Conservation (phyloP, 2,329 filamentous ascomycete species). For the Colletotrichum theobromicola region DNA sequence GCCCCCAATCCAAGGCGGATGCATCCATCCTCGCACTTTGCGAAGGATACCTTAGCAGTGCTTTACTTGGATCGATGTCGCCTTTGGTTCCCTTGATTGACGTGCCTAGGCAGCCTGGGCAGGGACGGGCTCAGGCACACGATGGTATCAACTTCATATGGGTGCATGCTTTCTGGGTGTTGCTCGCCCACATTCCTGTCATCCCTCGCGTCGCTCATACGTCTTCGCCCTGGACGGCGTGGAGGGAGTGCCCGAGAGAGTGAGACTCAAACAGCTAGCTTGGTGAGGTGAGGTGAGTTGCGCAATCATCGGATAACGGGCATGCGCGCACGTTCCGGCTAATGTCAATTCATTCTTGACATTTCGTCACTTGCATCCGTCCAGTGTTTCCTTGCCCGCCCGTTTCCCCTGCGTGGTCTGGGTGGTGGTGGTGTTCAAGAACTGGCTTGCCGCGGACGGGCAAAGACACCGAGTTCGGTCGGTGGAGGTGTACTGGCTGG, state of each 20-base stretch:
- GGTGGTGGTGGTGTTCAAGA: not conserved
- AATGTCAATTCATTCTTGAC: not conserved
- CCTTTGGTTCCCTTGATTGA: constrained; percentile 12
- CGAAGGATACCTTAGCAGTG: not conserved
- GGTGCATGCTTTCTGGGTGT: not conserved
- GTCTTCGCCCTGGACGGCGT: not conserved
- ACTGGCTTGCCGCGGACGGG: not conserved
- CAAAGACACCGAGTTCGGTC: constrained; percentile 5
- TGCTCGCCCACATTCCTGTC: constrained; percentile 2
- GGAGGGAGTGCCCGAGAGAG: not conserved
- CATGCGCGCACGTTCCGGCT: not conserved
- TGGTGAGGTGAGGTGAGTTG: too few species aligned
- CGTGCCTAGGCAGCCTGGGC: not conserved
- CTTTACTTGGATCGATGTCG: not conserved
- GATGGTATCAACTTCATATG: not conserved
- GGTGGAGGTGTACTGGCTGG: constrained; percentile 5
- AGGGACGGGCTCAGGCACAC: not conserved
- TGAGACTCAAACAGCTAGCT: not conserved
- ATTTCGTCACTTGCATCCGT: not conserved
- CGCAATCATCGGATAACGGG: not conserved
- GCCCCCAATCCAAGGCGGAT: not conserved
- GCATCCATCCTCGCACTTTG: not conserved
- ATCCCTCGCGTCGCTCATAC: constrained; percentile 14
- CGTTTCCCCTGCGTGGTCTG: not conserved
- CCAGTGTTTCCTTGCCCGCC: not conserved